Percentiles rank a stretch among this genome's conserved stretches.
These are phyloP conservation scores for Verticillium klebahnii DNA, from an alignment of 2,329 filamentous ascomycete species.

Conservation along the genomic window DNA sequence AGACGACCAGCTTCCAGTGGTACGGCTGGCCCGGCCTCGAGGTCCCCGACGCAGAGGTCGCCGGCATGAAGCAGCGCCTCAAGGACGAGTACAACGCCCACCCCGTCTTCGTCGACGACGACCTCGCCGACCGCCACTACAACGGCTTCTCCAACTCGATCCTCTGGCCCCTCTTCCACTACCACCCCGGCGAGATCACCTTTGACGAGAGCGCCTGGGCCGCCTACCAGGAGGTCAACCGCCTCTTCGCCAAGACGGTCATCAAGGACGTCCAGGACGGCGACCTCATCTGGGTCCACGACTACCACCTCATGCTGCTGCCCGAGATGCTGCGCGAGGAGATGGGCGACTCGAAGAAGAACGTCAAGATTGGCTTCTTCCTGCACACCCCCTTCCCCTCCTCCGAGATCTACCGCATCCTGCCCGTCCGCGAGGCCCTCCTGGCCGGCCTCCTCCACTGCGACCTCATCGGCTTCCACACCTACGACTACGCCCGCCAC, in stretches of 20 bases:
- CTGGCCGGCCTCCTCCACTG: conserved; percentile 85
- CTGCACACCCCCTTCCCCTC: conserved; percentile 95
- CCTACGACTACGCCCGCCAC: conserved; percentile 97
- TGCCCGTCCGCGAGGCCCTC: conserved; percentile 87
- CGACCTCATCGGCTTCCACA: conserved; percentile 96
- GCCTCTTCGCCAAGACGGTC: conserved; percentile 84
- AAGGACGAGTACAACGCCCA: conserved; percentile 86
- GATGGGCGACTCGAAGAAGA: conserved; percentile 74
- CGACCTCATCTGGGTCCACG: conserved; percentile 96
- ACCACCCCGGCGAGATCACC: conserved; percentile 96
- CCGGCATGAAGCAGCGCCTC: conserved; percentile 68
- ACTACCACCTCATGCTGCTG: conserved; percentile 97
- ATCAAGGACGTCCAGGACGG: conserved; percentile 85
- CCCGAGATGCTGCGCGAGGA: conserved; percentile 93
- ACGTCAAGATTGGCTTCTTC: conserved; percentile 98
- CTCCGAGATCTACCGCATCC: conserved; percentile 92
- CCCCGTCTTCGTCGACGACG: conserved; percentile 89
- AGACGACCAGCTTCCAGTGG: conserved; percentile 94
- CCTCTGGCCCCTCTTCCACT: conserved; percentile 97
- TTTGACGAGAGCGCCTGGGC: conserved; percentile 95
- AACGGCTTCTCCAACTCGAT: conserved; percentile 98
- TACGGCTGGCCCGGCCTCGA: conserved; percentile 97
- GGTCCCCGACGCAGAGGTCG: conserved; percentile 78
- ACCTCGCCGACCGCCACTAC: conserved; percentile 92
- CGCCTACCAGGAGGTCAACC: conserved; percentile 89